These are phyloP conservation scores for Mycena venus DNA, from an alignment of 768 basidiomycete species.

Conservation along the genomic window DNA sequence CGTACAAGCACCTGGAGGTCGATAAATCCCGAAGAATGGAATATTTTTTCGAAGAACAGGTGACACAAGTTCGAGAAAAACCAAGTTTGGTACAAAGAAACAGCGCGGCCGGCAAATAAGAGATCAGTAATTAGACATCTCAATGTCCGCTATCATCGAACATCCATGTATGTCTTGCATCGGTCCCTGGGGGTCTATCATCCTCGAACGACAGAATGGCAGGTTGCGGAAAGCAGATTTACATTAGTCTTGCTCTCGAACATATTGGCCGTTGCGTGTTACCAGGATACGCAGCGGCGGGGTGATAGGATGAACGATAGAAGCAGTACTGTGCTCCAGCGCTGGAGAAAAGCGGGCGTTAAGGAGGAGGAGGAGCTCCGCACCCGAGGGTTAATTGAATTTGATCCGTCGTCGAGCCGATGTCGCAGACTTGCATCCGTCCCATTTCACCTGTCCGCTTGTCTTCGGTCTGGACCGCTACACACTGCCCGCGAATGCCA, in stretches of 20 bases:
- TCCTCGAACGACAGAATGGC: conserved; percentile 17
- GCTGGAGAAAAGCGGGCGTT: neutral
- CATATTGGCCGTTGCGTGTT: neutral
- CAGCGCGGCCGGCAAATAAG: conserved; percentile 1
- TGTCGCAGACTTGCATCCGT: neutral
- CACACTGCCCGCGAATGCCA: too few species aligned
- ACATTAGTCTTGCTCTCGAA: neutral
- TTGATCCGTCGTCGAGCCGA: conserved; percentile 21
- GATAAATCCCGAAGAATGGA: neutral
- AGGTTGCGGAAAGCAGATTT: conserved; percentile 6
- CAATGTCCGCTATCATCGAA: conserved; percentile 16
- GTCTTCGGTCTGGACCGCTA: too few species aligned
- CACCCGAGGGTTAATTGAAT: conserved; percentile 19
- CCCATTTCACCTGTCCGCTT: neutral
- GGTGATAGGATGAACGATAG: conserved; percentile 10
- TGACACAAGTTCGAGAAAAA: conserved; percentile 7
- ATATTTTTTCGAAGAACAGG: neutral
- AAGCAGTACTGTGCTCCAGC: neutral
- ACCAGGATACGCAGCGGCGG: neutral
- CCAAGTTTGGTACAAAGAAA: neutral
- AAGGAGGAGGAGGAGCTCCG: neutral
- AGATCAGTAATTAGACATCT: conserved; percentile 8
- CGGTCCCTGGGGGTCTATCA: conserved; percentile 26
- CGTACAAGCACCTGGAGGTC: neutral
- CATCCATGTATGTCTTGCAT: conserved; percentile 12